phyloP scores from a whole-genome alignment of 2,329 filamentous ascomycete genomes.

The Botryotinia globosa region DNA sequence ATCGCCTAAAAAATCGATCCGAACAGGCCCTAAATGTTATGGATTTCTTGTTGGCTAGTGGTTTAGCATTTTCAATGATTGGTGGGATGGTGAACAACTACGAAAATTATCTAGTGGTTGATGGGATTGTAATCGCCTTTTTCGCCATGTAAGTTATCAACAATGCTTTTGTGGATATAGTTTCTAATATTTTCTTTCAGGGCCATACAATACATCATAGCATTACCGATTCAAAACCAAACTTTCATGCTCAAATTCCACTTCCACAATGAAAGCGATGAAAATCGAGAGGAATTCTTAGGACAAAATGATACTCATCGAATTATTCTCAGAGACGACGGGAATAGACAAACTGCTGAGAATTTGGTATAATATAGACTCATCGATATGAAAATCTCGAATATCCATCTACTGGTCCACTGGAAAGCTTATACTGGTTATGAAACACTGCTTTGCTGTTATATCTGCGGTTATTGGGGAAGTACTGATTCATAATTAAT shows the following conservation, averaged over 20 bases:
- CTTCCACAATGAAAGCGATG: not conserved
- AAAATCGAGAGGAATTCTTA: not conserved
- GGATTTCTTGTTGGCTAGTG: not conserved
- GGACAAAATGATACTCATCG: not conserved
- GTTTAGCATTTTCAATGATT: not conserved
- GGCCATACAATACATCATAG: conserved; percentile 14
- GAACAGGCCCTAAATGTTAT: too few relatives aligned
- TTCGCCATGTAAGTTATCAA: not conserved
- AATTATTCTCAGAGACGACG: not conserved
- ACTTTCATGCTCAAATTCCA: conserved; percentile 1
- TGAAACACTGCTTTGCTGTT: not conserved
- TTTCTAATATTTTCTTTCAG: not conserved
- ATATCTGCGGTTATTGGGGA: not conserved
- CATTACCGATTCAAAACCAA: not conserved
- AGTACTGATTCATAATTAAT: not conserved
- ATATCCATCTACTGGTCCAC: not conserved
- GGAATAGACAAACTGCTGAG: not conserved
- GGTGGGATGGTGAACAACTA: not conserved
- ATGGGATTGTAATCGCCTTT: not conserved
- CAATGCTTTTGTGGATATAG: not conserved
- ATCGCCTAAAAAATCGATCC: too few relatives aligned
- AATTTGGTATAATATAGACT: not conserved
- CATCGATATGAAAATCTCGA: not conserved
- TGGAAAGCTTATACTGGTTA: not conserved
- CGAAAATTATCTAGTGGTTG: not conserved